phyloP scores from a whole-genome alignment of 2,329 filamentous ascomycete species.

The Fusarium sambucinum region DNA sequence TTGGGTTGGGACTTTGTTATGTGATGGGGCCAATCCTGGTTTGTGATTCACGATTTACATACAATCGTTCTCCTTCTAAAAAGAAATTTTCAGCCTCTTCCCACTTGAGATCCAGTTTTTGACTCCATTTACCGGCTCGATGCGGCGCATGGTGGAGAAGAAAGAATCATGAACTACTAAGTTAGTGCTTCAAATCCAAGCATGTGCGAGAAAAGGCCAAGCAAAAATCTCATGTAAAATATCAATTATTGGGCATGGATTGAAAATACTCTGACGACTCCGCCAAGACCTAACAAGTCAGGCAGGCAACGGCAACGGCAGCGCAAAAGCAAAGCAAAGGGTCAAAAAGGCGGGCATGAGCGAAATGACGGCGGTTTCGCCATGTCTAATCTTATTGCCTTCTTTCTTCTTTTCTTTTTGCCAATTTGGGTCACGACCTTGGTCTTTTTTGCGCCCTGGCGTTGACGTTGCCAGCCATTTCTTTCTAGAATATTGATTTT shows the following conservation, averaged over 20 bases:
- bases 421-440: constrained; percentile 6
- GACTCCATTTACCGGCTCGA: constrained; percentile 23
- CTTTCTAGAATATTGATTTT: not conserved
- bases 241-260: not conserved
- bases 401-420: constrained; percentile 16
- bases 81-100: constrained; percentile 22
- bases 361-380: constrained; percentile 27
- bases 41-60: constrained; percentile 16
- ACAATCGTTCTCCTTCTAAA: not conserved
- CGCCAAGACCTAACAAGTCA: constrained; percentile 18
- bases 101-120: constrained; percentile 21
- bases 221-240: constrained; percentile 10
- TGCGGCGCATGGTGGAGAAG: constrained; percentile 33
- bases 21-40: constrained; percentile 37
- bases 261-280: constrained; percentile 9
- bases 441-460: constrained; percentile 34
- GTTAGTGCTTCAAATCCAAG: constrained; percentile 13
- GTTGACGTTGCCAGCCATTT: constrained; percentile 22
- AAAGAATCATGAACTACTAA: constrained; percentile 12
- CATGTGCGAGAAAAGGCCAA: not conserved
- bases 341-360: not conserved
- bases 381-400: constrained; percentile 27
- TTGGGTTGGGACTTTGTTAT: not conserved
- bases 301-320: constrained; percentile 1
- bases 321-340: not conserved